phyloP scores from a whole-genome alignment of 2,329 filamentous ascomycete genomes.

The Microcyclosporella mali region DNA sequence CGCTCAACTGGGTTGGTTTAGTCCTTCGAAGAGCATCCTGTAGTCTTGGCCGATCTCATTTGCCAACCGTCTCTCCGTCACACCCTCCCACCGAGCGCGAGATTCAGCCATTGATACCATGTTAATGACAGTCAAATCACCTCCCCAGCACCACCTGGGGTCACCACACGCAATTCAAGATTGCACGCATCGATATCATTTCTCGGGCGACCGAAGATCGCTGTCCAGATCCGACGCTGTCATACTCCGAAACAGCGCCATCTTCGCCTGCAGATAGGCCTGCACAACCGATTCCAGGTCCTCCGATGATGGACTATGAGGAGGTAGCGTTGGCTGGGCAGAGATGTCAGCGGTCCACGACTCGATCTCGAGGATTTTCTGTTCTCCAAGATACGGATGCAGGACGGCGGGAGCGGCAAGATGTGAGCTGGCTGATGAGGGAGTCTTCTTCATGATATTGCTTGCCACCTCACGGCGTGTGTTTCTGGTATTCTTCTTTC shows the following conservation, averaged over 20 bases:
- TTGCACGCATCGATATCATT: no score
- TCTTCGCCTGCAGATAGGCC: conserved; percentile 32
- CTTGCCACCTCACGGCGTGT: not conserved
- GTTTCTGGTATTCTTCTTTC: not conserved
- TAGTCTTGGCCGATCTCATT: no score
- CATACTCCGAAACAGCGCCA: conserved; percentile 30
- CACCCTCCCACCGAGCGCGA: no score
- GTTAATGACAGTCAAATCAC: no score
- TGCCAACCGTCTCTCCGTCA: no score
- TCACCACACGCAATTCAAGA: no score
- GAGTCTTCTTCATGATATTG: not conserved
- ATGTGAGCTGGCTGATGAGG: conserved; percentile 6
- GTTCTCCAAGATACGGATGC: conserved; percentile 20
- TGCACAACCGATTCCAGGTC: conserved; percentile 25
- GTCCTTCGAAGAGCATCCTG: no score
- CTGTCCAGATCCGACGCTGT: not conserved
- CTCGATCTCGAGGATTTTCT: conserved; percentile 24
- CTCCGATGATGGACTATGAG: conserved; percentile 3
- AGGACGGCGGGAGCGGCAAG: not conserved
- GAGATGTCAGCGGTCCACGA: conserved; percentile 24
- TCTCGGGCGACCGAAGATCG: not conserved
- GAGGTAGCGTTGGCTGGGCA: conserved; percentile 11
- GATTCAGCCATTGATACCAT: no score
- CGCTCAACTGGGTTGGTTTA: no score
- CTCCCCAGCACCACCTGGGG: no score